Evolutionary conservation across 2,329 filamentous ascomycete genomes (phyloP), one percentile per base, ranked within the genome.

Genomic region (Dryadomyces sulphureus): DNA sequence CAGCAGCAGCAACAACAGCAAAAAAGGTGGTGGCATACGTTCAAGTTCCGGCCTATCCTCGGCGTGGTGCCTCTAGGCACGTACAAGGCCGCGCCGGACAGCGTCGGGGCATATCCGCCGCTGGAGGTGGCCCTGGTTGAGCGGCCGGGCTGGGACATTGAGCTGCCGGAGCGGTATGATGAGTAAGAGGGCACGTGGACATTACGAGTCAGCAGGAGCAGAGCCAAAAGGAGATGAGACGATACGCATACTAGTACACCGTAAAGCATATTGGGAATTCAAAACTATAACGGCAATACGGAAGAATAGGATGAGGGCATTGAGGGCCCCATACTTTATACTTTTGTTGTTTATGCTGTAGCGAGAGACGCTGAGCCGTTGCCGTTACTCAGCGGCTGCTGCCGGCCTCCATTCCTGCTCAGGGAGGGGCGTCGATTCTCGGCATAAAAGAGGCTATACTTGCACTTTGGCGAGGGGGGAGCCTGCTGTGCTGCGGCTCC

Each of bases 1-100:
- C 45, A 36, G 39, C 46, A 40, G 43, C 42, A 19, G 24, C 41
- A 45, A 21, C 5, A 16, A 17, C 22, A 16, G 22, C 25, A 39
- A 24, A 36, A 22, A 38, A 49, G 60, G 50, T 74, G 67, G 65
- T 96, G 88, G 86, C 77, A 81, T 59, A 94, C 89, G 5, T 88
- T 84, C 70, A 93, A 94, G 63, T 98, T 96, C 64, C 75, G 89
- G 48, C 85, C 89, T n/a, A 88, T 98, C 54, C 69, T 98, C 50
- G 92, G 89, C 45, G 65, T 79, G 34, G 71, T 77, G 32, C 66
- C 68, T 38, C 62, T 72, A 43, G 25, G 25, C 12, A 8, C 34
- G 42, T 30, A 39, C 20, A 41, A 46, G 9, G 47, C 48, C 12
- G 44, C 20, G 12, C 19, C 11, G n/a, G 14, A 32, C 4, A 12